Percentiles rank a stretch among this genome's conserved stretches.
Conservation (phyloP, 139 green algal genomes). For the Chlorella sp. region DNA sequence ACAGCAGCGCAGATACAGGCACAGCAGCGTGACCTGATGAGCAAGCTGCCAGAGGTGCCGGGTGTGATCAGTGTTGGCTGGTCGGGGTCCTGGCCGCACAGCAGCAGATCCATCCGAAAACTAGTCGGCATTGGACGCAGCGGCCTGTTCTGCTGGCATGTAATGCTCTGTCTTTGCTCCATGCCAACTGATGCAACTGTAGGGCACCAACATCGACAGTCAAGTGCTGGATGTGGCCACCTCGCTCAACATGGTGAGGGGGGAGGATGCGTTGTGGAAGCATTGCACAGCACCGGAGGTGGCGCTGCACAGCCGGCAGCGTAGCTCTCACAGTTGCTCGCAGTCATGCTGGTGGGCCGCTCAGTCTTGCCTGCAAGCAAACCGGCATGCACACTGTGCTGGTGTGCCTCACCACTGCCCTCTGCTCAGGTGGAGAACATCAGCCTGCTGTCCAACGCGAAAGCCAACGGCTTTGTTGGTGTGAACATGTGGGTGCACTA, state of each 20-base stretch:
- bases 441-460: slow-evolving; percentile 74
- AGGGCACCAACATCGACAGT: slow-evolving; percentile 28
- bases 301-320: neutral
- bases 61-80: too few species aligned
- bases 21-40: slow-evolving; percentile 37
- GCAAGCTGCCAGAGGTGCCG: slow-evolving; percentile 33
- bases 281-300: neutral
- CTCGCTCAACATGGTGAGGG: slow-evolving; percentile 41
- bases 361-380: too few species aligned
- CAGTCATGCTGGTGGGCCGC: too few species aligned
- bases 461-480: slow-evolving; percentile 52
- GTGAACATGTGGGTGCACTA: slow-evolving; percentile 85
- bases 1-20: slow-evolving; percentile 27
- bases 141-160: too few species aligned
- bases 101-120: neutral
- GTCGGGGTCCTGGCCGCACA: too few species aligned
- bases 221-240: slow-evolving; percentile 44
- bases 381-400: too few species aligned
- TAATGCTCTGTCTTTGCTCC: too few species aligned
- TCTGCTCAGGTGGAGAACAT: slow-evolving; percentile 73
- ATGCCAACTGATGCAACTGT: neutral
- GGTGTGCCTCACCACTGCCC: neutral
- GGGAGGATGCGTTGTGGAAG: too few species aligned
- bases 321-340: neutral
- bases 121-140: too few species aligned